Base-by-base conservation (phyloP, 306 rosid species). In the Trifolium subterraneum region DNA sequence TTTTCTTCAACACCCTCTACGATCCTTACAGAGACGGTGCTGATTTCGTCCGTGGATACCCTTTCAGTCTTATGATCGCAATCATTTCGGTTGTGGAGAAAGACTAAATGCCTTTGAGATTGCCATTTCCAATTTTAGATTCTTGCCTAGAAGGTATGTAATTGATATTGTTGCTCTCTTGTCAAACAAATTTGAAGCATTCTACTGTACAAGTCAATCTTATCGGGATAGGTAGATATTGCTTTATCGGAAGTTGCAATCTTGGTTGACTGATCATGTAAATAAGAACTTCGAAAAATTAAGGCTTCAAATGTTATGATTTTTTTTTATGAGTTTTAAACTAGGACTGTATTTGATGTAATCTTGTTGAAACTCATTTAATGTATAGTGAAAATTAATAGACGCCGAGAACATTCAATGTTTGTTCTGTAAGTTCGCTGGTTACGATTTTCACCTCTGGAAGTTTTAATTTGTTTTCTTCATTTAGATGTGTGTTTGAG, bases 21-120 rank as follows among this genome's bases (percentile, higher is more conserved):
- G 96, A 92, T 68, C 98, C 98, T 7, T 92, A 88, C 54, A 84
- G 93, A 69, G 93, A 88, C 12, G 98, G 98, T 44, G 87, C 93
- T 20, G 96, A 92, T 71, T 92, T 92, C 15, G 96, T 92, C 27
- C 92, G 96, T 14, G 98, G 98, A 78, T 92, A 90, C 72, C 96
- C 97, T 39, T 92, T 92, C 45, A 92, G 97, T 59, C 96, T 92
- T 8, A 91, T 35, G 97, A 91, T 68, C 86, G 91, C 82, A 91
- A 94, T 22, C 96, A 97, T 31, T 70, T 86, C 22, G 83, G 88
- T 48, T 35, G 83, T 0, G 93, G 92, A 63, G 84, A 90, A 74
- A 87, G 84, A 70, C 84, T 94, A 80, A 76, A 71, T 23, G 96
- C 97, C 45, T 90, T 89, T 78, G 95, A 91, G 84, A 83, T 78